phyloP scores from a whole-genome alignment of 805 yeast species.

The Candida fluviatilis region DNA sequence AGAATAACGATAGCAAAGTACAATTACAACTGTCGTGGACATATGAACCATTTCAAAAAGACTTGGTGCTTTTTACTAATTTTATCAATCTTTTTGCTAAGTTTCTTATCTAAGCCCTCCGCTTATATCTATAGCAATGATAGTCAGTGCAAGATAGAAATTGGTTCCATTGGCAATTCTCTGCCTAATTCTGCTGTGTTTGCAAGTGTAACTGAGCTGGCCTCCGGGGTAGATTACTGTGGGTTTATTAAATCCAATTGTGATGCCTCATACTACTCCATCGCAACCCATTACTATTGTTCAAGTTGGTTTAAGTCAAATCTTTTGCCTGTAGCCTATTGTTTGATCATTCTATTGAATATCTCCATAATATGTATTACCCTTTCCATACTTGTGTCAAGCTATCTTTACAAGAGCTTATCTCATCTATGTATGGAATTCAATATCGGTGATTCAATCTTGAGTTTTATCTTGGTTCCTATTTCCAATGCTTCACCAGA shows the following conservation, averaged over 20 bases:
- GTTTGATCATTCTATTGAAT: conserved; percentile 10
- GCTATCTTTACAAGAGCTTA: conserved; percentile 27
- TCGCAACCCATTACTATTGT: conserved; percentile 30
- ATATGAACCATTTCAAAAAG: not conserved
- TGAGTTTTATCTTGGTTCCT: conserved; percentile 33
- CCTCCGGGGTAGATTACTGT: conserved; percentile 12
- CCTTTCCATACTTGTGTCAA: conserved; percentile 32
- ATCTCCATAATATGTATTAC: conserved; percentile 17
- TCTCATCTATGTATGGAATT: conserved; percentile 21
- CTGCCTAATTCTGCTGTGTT: not conserved
- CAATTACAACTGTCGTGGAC: no score
- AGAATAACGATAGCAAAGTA: no score
- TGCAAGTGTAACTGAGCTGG: no score
- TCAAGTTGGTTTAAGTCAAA: conserved; percentile 13
- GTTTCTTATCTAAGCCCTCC: not conserved
- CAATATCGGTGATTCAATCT: conserved; percentile 22
- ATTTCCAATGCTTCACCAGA: conserved; percentile 36
- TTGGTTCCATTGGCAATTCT: not conserved
- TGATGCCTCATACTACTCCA: conserved; percentile 18
- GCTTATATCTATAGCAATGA: not conserved
- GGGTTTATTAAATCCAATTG: conserved; percentile 15
- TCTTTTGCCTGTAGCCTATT: conserved; percentile 7
- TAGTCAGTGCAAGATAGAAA: not conserved
- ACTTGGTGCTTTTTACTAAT: not conserved
- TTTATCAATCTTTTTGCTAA: not conserved